Conservation (phyloP, 2,329 filamentous ascomycete species). For the Cladophialophora immunda region DNA sequence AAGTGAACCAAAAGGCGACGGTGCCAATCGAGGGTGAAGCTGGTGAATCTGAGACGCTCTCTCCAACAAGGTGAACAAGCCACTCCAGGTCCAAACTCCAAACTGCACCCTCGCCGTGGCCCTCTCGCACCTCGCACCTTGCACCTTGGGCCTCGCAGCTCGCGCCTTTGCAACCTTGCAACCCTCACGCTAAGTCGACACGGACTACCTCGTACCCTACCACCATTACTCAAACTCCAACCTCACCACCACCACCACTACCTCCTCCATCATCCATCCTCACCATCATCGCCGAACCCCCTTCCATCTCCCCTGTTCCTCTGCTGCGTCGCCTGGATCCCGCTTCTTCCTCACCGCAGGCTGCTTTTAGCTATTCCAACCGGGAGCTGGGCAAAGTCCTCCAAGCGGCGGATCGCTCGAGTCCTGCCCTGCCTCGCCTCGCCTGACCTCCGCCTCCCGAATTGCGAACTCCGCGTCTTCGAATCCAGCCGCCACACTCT, state of each 20-base stretch:
- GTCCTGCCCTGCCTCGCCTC: slow-evolving; percentile 24
- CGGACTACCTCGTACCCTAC: slow-evolving; percentile 23
- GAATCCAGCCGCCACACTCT: slow-evolving; percentile 34
- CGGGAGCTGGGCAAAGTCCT: slow-evolving; percentile 8
- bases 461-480: slow-evolving; percentile 29
- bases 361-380: slow-evolving; percentile 8
- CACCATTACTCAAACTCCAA: slow-evolving; percentile 3
- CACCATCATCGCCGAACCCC: slow-evolving; percentile 3
- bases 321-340: slow-evolving; percentile 5
- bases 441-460: slow-evolving; percentile 32
- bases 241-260: slow-evolving; percentile 16
- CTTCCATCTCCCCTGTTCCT: slow-evolving; percentile 20
- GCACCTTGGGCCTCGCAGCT: background rate
- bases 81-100: too few relatives aligned
- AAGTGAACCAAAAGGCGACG: slow-evolving; percentile 2
- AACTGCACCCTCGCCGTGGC: background rate
- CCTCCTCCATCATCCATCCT: slow-evolving; percentile 16
- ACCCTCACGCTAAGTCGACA: slow-evolving; percentile 12
- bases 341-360: slow-evolving; percentile 13
- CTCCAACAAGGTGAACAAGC: background rate
- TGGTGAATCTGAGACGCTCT: background rate
- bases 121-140: background rate
- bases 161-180: background rate
- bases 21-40: background rate
- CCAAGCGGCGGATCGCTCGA: slow-evolving; percentile 20